Percentiles rank a stretch among this genome's conserved stretches.
Evolutionary conservation across 2,329 filamentous ascomycete species (phyloP).

Genomic region (Aspergillus terreus): DNA sequence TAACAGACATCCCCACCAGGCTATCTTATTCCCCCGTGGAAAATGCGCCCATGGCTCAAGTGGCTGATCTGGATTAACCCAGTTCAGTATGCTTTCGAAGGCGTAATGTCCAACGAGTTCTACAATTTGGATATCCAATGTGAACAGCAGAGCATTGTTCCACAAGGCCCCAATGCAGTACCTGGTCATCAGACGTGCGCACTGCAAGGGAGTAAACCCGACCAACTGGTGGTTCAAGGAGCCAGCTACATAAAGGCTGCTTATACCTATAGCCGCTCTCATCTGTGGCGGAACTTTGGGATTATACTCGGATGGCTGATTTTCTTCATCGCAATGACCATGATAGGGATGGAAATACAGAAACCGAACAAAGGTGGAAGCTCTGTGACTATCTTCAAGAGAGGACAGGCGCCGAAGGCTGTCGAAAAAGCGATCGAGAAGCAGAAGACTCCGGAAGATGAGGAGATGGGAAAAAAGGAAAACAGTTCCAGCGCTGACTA

Average conservation of each 20-base stretch:
- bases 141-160: conserved; percentile 1
- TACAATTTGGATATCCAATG: conserved; percentile 55
- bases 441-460: conserved; percentile 41
- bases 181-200: conserved; percentile 57
- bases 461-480: conserved; percentile 47
- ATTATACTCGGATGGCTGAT: conserved; percentile 74
- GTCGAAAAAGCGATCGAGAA: conserved; percentile 56
- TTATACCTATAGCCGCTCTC: conserved; percentile 45
- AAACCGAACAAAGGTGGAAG: conserved; percentile 78
- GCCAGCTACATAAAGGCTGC: conserved; percentile 52
- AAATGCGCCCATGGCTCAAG: conserved; percentile 62
- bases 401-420: conserved; percentile 58
- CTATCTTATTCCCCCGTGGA: conserved; percentile 58
- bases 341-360: conserved; percentile 73
- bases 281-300: conserved; percentile 71
- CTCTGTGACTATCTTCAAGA: conserved; percentile 72
- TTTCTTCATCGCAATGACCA: conserved; percentile 71
- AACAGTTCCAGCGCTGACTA: conserved; percentile 12
- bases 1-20: conserved; percentile 32
- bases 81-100: conserved; percentile 66
- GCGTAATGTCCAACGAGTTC: conserved; percentile 68
- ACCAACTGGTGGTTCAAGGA: conserved; percentile 52
- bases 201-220: conserved; percentile 54
- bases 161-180: conserved; percentile 44
- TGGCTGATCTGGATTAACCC: conserved; percentile 66